Evolutionary conservation across 2,329 filamentous ascomycete genomes (phyloP), one percentile per base, ranked within the genome.

Genomic region (Phyllosticta paracitricarpa): DNA sequence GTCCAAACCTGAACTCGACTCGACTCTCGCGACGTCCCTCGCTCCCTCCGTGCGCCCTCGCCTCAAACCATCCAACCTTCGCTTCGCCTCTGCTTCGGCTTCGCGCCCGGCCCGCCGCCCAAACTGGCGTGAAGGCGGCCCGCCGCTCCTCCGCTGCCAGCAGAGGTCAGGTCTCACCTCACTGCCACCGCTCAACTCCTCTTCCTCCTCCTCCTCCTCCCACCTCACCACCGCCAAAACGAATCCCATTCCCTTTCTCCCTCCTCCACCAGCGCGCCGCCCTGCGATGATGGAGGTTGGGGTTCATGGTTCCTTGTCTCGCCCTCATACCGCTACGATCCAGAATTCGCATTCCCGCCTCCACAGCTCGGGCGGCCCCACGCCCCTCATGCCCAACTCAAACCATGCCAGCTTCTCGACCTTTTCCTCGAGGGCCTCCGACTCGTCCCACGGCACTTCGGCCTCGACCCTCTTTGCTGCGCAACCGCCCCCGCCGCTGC

Each of bases 361-460:
- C 51, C 61, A 63, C 61, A 65, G 58, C 64, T 35, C 63, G 66
- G 64, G 65, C 68, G 70, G 68, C 65, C 70, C 71, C 54, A 69
- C 72, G 54, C 69, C 74, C 66, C 72, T 78, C 67, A 73, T 75
- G 67, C 71, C 71, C 40, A 71, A 68, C 57, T 61, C 63, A 61
- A 73, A 70, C 68, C 72, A 74, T 70, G 75, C 78, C 70, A 75
- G 70, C 70, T 77, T 75, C 70, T 76, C 78, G 66, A 75, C 77
- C 72, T 78, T 75, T 67, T 76, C 74, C 65, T 77, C 75, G 68
- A 73, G 78, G 66, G 74, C 76, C 68, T 79, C 77, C 66, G 76
- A 78, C 67, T 76, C 76, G 66, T 79, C 78, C 66, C 73, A 76
- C 64, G 75, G 72, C 65, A 80, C 78, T 53, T 69, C 72, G 57